Base-by-base conservation (phyloP, 192 early-diverging fungal species). In the Coemansia umbellata region DNA sequence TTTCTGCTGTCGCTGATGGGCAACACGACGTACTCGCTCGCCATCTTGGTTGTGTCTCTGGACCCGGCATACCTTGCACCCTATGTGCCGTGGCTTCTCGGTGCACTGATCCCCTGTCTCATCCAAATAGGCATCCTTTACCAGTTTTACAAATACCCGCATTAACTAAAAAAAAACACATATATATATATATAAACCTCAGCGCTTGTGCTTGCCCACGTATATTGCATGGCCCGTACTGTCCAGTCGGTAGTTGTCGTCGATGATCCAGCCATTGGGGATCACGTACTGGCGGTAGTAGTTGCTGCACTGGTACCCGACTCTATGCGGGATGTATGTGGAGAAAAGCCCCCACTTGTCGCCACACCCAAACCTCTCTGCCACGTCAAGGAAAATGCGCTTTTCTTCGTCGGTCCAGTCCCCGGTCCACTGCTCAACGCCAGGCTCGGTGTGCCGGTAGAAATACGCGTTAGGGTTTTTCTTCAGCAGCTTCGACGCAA, bases 381-480 rank as follows among this genome's bases (percentile, higher is more conserved):
- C 58, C 31, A 87, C 78, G 14, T 70, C 51, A 21, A 87, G 51
- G 58, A 90, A 90, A 11, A 78, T 26, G 11, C 66, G 47, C 30
- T 65, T 66, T 57, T 90, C 87, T 14, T 84, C 75, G 14, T 70
- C 64, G 4, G 82, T 84, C 87, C 87, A 90, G 52, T 88, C 87
- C 11, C 84, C 85, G 4, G 81, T 83, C 83, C 83, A 85, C 58
- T 90, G 85, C 37, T 82, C 82, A 42, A 79, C 75, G n/a, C 85
- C 84, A 13, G 87, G 87, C 47, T 87, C 86, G 13, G 83, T 85
- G 53, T 90, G 85, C 8, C 86, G 63, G 65, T 90, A 90, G 53
- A 90, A 90, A 37, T 84, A 90, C 13, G 82, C 80, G 53, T 88
- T 90, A 5, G 85, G 87, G 43, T 88, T 88, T 63, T 90, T 88